phyloP scores from a whole-genome alignment of 78 protist species.

The Dictyostelium discoideum region DNA sequence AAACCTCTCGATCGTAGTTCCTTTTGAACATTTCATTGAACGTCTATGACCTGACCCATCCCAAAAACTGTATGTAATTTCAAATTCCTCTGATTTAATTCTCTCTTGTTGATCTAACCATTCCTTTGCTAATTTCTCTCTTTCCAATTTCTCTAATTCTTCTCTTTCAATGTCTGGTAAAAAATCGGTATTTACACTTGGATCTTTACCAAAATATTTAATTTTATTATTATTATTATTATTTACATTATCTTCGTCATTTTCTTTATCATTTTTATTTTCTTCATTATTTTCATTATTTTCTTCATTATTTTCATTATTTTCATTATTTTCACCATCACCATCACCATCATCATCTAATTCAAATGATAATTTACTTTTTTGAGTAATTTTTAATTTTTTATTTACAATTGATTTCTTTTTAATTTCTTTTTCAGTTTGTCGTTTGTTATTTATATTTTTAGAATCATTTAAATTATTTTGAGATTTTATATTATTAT shows the following conservation, averaged over 20 bases:
- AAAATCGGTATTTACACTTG: slow-evolving; percentile 87
- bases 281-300: background rate
- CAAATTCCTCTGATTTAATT: slow-evolving; percentile 87
- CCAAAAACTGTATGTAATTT: slow-evolving; percentile 92
- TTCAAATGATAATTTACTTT: slow-evolving; percentile 51
- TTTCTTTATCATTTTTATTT: background rate
- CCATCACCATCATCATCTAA: slow-evolving; percentile 52
- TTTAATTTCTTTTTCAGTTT: background rate
- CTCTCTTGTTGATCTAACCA: slow-evolving; percentile 87
- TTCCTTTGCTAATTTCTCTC: slow-evolving; percentile 77
- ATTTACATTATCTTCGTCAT: background rate
- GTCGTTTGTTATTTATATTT: background rate
- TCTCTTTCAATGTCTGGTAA: slow-evolving; percentile 93
- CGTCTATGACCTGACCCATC: slow-evolving; percentile 96
- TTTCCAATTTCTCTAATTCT: slow-evolving; percentile 40
- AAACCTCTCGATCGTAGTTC: slow-evolving; percentile 85
- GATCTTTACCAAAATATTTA: slow-evolving; percentile 70
- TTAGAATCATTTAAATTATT: background rate
- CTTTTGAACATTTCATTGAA: slow-evolving; percentile 68
- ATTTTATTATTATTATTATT: background rate
- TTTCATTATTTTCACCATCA: slow-evolving; percentile 22
- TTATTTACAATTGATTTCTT: slow-evolving; percentile 16
- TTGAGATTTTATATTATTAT: slow-evolving; percentile 30
- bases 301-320: background rate
- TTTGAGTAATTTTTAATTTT: slow-evolving; percentile 23